Evolutionary conservation across 441 rosid genomes (phyloP).

Genomic region (Euphorbia celastroides): DNA sequence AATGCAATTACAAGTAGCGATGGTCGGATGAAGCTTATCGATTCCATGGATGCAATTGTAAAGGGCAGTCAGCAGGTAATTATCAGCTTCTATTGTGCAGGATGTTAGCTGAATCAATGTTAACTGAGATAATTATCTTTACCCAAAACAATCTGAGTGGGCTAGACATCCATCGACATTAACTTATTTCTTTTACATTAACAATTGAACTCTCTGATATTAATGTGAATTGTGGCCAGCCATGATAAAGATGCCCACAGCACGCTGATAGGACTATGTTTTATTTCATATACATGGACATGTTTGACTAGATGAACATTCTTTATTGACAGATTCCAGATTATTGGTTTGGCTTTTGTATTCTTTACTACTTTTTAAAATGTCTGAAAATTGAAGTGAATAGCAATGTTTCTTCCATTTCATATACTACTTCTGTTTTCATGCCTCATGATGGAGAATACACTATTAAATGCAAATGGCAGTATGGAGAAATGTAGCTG

Average conservation of each 20-base stretch:
- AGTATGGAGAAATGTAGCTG: too few relatives aligned
- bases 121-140: neutral
- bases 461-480: too few relatives aligned
- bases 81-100: slow-evolving; percentile 2
- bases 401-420: neutral
- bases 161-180: neutral
- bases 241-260: neutral
- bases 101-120: neutral
- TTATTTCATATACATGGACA: neutral
- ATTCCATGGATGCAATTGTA: slow-evolving; percentile 81
- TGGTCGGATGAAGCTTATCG: slow-evolving; percentile 60
- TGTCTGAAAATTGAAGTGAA: neutral
- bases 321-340: neutral
- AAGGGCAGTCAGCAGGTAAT: slow-evolving; percentile 76
- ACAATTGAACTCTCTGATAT: neutral
- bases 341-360: neutral
- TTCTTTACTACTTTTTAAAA: neutral
- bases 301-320: neutral
- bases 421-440: neutral
- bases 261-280: neutral
- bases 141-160: neutral
- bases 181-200: neutral
- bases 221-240: neutral
- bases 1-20: slow-evolving; percentile 59
- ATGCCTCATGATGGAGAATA: neutral